Evolutionary conservation across 768 basidiomycete species (phyloP).

Genomic region (Tephrocybe sp.): DNA sequence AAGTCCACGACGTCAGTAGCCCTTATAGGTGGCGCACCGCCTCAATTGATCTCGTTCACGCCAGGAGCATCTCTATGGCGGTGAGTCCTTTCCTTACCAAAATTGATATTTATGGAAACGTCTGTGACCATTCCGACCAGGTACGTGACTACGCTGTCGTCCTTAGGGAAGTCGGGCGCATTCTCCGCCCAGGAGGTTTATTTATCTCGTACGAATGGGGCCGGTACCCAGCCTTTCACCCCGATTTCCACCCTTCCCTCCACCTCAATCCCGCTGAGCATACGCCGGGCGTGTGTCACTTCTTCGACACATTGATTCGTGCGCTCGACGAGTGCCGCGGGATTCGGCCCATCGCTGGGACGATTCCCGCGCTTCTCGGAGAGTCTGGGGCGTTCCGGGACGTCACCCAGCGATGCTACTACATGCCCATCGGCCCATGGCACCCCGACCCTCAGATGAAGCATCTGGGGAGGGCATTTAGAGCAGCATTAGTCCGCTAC

Average conservation of each 20-base stretch:
- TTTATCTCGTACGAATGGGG: conserved; percentile 68
- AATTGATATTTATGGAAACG: neutral
- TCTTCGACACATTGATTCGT: conserved; percentile 36
- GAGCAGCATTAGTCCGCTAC: conserved; percentile 39
- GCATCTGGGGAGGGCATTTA: conserved; percentile 42
- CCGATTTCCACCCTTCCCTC: conserved; percentile 29
- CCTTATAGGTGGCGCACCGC: conserved; percentile 49
- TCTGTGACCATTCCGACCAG: conserved; percentile 32
- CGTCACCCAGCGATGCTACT: conserved; percentile 27
- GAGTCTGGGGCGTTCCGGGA: conserved; percentile 40
- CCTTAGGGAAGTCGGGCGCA: conserved; percentile 57
- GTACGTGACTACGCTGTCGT: conserved; percentile 52
- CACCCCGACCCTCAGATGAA: conserved; percentile 30
- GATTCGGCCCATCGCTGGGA: conserved; percentile 35
- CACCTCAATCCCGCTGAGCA: conserved; percentile 27
- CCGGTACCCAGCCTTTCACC: conserved; percentile 39
- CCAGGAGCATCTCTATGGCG: conserved; percentile 57
- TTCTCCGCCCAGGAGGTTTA: conserved; percentile 71
- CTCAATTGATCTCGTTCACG: conserved; percentile 70
- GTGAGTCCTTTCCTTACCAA: conserved; percentile 37
- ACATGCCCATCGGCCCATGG: conserved; percentile 59
- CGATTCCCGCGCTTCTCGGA: conserved; percentile 37
- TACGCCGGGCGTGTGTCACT: conserved; percentile 38
- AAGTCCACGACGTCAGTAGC: conserved; percentile 62
- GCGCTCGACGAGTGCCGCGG: conserved; percentile 34